Evolutionary conservation across 2,329 filamentous ascomycete species (phyloP).

Genomic region (Xylariomycetidae sp.): DNA sequence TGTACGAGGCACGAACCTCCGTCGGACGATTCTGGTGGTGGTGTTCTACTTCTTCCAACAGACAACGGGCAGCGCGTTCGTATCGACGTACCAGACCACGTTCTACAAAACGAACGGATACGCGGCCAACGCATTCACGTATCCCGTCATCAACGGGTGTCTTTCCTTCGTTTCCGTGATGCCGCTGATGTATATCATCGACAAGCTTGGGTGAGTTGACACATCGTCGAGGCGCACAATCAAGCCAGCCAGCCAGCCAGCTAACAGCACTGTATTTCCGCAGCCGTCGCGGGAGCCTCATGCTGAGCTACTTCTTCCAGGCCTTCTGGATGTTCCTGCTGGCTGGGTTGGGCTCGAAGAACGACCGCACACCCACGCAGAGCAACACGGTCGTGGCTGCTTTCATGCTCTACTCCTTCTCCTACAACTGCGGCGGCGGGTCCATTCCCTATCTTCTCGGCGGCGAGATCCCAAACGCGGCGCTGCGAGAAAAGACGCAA

Average conservation of each 20-base stretch:
- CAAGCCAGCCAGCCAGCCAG: neutral
- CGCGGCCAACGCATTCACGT: neutral
- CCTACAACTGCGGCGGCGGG: neutral
- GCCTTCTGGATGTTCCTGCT: neutral
- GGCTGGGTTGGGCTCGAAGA: neutral
- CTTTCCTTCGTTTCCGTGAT: neutral
- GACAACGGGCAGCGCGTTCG: neutral
- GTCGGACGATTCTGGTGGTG: neutral
- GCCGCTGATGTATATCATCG: neutral
- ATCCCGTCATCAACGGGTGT: neutral
- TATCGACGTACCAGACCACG: neutral
- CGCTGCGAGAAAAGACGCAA: neutral
- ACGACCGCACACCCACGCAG: neutral
- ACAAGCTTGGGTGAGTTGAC: slow-evolving; percentile 1
- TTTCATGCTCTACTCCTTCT: neutral
- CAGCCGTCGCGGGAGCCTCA: neutral
- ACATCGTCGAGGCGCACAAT: no score
- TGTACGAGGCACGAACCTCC: neutral
- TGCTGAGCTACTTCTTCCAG: slow-evolving; percentile 1
- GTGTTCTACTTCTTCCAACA: slow-evolving; percentile 1
- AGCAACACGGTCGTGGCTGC: slow-evolving; percentile 1
- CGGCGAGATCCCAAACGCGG: neutral
- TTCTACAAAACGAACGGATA: neutral
- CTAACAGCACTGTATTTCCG: neutral
- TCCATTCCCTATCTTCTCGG: neutral